Percentiles rank a stretch among this genome's conserved stretches.
Conservation (phyloP, 257 asterid genomes). For the Fraxinus cuspidata region DNA sequence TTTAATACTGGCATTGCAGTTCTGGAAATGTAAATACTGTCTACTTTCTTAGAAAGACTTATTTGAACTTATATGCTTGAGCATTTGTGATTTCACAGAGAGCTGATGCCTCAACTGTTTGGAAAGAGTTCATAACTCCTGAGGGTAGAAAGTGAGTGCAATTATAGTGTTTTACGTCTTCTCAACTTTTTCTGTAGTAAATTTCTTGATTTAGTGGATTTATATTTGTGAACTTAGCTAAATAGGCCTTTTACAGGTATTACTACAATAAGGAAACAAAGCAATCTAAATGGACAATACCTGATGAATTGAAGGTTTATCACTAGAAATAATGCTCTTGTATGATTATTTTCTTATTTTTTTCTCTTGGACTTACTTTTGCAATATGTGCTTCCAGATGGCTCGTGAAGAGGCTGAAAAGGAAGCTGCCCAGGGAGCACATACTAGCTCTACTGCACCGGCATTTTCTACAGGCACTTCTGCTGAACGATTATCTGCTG, state of each 20-base stretch:
- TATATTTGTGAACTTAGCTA: conserved; percentile 17
- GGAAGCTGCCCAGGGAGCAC: conserved; percentile 56
- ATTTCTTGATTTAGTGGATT: conserved; percentile 19
- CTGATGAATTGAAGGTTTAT: conserved; percentile 88
- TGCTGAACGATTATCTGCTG: conserved; percentile 51
- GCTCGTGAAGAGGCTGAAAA: conserved; percentile 93
- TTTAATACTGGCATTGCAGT: background rate
- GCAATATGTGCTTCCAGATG: conserved; percentile 51
- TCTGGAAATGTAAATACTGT: background rate
- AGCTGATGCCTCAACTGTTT: conserved; percentile 94
- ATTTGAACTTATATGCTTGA: conserved; percentile 9
- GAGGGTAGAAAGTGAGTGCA: conserved; percentile 94
- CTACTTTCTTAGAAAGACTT: background rate
- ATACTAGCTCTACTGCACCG: conserved; percentile 38
- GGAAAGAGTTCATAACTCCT: conserved; percentile 95
- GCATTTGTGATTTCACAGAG: conserved; percentile 55
- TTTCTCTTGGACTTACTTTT: conserved; percentile 34
- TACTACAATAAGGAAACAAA: conserved; percentile 95
- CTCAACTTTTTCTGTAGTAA: background rate
- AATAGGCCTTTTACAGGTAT: conserved; percentile 56
- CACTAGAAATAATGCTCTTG: conserved; percentile 4
- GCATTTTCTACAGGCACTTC: conserved; percentile 43
- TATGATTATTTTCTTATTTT: conserved; percentile 9
- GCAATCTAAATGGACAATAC: conserved; percentile 94
- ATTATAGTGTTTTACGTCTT: conserved; percentile 17